A percentile compares a stretch with the other conserved stretches of the same genome.
phyloP scores from a whole-genome alignment of 306 rosid species.

The Pyrus pyrifolia region DNA sequence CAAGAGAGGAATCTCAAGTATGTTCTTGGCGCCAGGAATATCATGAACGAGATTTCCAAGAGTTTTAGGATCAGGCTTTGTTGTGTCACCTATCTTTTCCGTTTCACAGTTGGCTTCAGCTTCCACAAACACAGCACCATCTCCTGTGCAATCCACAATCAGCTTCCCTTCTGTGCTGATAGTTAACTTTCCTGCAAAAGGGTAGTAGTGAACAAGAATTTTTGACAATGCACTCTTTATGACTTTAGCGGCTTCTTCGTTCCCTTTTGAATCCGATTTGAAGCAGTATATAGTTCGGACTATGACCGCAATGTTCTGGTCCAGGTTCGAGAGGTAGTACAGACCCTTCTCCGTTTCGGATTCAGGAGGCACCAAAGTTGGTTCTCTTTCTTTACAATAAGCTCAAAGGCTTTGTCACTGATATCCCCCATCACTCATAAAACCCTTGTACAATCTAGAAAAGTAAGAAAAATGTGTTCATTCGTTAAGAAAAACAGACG shows the following conservation, averaged over 20 bases:
- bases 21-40: slow-evolving; percentile 55
- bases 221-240: slow-evolving; percentile 49
- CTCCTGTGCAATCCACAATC: slow-evolving; percentile 64
- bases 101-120: slow-evolving; percentile 65
- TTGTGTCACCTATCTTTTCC: slow-evolving; percentile 60
- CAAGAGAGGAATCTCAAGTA: slow-evolving; percentile 78
- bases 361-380: slow-evolving; percentile 46
- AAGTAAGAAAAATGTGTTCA: background rate
- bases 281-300: slow-evolving; percentile 60
- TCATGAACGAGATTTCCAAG: slow-evolving; percentile 66
- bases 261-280: slow-evolving; percentile 45
- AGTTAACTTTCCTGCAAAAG: slow-evolving; percentile 51
- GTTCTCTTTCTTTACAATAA: slow-evolving; percentile 44
- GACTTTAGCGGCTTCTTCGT: slow-evolving; percentile 44
- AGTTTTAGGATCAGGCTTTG: slow-evolving; percentile 58
- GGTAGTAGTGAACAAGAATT: slow-evolving; percentile 65
- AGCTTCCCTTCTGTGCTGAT: slow-evolving; percentile 68
- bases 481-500: background rate
- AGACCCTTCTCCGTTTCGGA: slow-evolving; percentile 55
- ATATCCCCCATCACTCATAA: slow-evolving; percentile 28
- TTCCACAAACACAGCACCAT: slow-evolving; percentile 80
- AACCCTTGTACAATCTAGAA: background rate
- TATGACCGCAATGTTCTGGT: slow-evolving; percentile 59
- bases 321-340: slow-evolving; percentile 74
- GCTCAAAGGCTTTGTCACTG: slow-evolving; percentile 7